Evolutionary conservation across 345 rosid genomes (phyloP).

Genomic region (Arabis hirsuta): DNA sequence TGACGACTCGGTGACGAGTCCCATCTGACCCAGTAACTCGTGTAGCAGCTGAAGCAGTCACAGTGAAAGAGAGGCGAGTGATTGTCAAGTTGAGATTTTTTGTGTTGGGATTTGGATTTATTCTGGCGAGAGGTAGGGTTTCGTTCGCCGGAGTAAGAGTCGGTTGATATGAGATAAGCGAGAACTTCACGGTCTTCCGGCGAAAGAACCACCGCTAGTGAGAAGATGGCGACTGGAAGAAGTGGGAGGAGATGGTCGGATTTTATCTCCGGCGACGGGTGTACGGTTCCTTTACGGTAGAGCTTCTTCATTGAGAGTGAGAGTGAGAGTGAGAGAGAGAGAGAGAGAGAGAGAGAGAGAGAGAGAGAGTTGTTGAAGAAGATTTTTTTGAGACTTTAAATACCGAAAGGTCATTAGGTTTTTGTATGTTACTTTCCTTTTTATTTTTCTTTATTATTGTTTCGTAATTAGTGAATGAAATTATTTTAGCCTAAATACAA

Average conservation of each 20-base stretch:
- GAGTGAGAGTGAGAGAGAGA: not conserved
- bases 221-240: conserved; percentile 74
- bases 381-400: conserved; percentile 35
- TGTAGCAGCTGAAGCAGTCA: conserved; percentile 78
- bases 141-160: conserved; percentile 39
- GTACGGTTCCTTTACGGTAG: conserved; percentile 68
- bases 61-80: conserved; percentile 69
- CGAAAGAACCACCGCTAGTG: conserved; percentile 68
- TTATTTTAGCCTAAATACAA: conserved; percentile 8
- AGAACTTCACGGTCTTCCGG: conserved; percentile 66
- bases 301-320: conserved; percentile 71
- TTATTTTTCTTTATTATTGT: not conserved
- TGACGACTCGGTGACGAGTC: conserved; percentile 80
- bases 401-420: conserved; percentile 37
- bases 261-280: conserved; percentile 61
- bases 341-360: not conserved
- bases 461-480: not conserved
- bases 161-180: conserved; percentile 66
- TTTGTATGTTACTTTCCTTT: conserved; percentile 20
- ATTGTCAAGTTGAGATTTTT: conserved; percentile 27
- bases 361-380: conserved; percentile 16
- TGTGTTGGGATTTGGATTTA: conserved; percentile 26
- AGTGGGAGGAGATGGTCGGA: conserved; percentile 59
- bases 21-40: conserved; percentile 85
- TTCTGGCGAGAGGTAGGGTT: conserved; percentile 25